Evolutionary conservation across 257 asterid genomes (phyloP), one percentile per base, ranked within the genome.

Genomic region (Nicotiana otophora): DNA sequence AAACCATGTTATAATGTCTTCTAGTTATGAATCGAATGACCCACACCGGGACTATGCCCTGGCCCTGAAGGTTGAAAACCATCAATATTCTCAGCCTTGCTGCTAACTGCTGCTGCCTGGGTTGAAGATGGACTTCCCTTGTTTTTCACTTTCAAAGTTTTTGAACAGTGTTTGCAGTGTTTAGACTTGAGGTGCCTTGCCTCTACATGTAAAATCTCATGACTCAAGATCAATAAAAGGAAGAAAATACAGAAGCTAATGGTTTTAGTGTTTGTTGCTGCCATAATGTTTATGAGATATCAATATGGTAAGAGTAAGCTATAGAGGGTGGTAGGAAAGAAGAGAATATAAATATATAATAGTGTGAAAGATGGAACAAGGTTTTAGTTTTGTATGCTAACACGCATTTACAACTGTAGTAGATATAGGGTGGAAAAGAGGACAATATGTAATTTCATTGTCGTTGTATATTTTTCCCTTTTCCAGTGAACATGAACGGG

Each of bases 31-130:
- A 87, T 28, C 4, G 84, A 85, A 64, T 87, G 90, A 57, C 90
- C 88, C 5, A 85, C 81, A 7, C 90, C 88, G 5, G 90, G 90
- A 77, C 90, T 88, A 34, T 58, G 86, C 42, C 90, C 89, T 4
- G 90, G 87, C 9, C 76, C 70, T 5, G 87, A 82, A 28, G 89
- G 89, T 7, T 87, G 82, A 7, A 86, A 88, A 69, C 70, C 81
- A 11, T 84, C 84, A 1, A 33, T 54, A 26, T n/a, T 19, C 46
- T 81, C 85, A 51, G 67, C 83, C 46, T 85, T 83, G 17, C 80
- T 82, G 60, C 33, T 75, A 48, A 26, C 34, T 62, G 10, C 66
- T 19, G 33, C 17, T 28, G 39, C 33, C 0, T 48, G 23, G 14
- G 58, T 20, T 48, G 80, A 74, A 74, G 26, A 14, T 30, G 60